phyloP scores from a whole-genome alignment of 208 protist genomes.

The Strigomonas culicis region DNA sequence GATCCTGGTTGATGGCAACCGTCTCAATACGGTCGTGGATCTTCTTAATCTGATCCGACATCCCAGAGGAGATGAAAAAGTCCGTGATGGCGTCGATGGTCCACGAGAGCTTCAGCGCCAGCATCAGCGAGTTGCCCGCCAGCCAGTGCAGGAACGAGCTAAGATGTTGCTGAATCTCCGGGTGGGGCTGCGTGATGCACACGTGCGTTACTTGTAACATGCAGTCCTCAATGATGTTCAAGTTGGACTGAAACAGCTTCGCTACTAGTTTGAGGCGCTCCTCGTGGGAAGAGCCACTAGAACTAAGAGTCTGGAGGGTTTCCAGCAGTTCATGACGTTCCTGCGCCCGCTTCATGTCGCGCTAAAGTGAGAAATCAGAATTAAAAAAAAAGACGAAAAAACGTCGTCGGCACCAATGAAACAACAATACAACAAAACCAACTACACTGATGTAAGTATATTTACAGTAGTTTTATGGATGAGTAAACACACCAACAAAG shows the following conservation, averaged over 20 bases:
- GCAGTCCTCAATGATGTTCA: conserved; percentile 58
- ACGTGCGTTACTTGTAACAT: conserved; percentile 83
- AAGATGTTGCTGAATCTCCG: conserved; percentile 52
- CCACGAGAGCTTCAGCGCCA: conserved; percentile 77
- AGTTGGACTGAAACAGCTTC: conserved; percentile 52
- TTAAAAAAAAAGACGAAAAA: background rate
- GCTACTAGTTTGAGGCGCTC: conserved; percentile 47
- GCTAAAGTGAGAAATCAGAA: background rate
- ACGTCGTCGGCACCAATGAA: no score
- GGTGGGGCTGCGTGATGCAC: conserved; percentile 59
- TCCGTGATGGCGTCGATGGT: conserved; percentile 59
- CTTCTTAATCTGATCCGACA: conserved; percentile 59
- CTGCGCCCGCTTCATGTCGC: conserved; percentile 10
- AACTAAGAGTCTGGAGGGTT: conserved; percentile 38
- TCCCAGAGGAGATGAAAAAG: conserved; percentile 37
- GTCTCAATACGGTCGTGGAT: conserved; percentile 86
- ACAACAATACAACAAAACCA: background rate
- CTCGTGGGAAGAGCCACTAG: conserved; percentile 22
- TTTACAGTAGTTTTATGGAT: background rate
- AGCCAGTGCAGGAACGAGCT: conserved; percentile 73
- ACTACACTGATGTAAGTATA: background rate
- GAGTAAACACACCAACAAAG: no score
- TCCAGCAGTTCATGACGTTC: conserved; percentile 59
- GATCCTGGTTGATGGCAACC: conserved; percentile 79
- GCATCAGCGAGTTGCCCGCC: conserved; percentile 54